A percentile compares a stretch with the other conserved stretches of the same genome.
These are phyloP conservation scores for Zostera marina DNA, from an alignment of 116 monocot species.

Conservation along the genomic window DNA sequence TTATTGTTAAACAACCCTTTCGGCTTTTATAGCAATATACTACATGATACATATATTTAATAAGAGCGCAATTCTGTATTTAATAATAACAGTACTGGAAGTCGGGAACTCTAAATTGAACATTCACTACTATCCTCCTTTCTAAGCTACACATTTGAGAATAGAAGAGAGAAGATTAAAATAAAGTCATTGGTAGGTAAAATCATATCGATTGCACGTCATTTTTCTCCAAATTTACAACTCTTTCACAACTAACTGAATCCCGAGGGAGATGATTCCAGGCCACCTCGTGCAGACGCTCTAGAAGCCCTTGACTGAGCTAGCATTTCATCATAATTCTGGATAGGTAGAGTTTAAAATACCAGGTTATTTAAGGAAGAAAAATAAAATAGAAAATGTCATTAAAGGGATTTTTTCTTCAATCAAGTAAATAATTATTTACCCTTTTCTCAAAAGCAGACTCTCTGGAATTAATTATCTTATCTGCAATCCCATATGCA, in stretches of 20 bases:
- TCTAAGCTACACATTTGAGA: too few relatives aligned
- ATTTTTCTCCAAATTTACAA: neutral
- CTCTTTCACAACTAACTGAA: slow-evolving; percentile 18
- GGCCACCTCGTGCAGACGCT: slow-evolving; percentile 24
- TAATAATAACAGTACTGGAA: too few relatives aligned
- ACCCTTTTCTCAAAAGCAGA: slow-evolving; percentile 66
- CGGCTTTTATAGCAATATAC: too few relatives aligned
- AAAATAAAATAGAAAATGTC: neutral
- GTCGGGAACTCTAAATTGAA: too few relatives aligned
- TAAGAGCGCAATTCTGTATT: too few relatives aligned
- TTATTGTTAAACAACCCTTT: too few relatives aligned
- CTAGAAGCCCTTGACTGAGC: slow-evolving; percentile 71
- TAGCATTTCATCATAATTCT: slow-evolving; percentile 62
- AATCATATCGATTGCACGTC: neutral
- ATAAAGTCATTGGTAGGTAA: too few relatives aligned
- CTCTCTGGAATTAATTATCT: slow-evolving; percentile 56
- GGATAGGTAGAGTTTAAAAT: neutral
- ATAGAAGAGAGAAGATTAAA: too few relatives aligned
- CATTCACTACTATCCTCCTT: too few relatives aligned
- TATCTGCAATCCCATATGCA: slow-evolving; percentile 81
- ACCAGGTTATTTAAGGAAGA: neutral
- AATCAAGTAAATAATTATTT: neutral
- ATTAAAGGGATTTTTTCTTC: neutral
- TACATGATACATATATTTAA: too few relatives aligned
- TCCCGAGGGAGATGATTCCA: slow-evolving; percentile 36